phyloP scores from a whole-genome alignment of 202 grass and related monocot species.

The Elaeis oleifera region DNA sequence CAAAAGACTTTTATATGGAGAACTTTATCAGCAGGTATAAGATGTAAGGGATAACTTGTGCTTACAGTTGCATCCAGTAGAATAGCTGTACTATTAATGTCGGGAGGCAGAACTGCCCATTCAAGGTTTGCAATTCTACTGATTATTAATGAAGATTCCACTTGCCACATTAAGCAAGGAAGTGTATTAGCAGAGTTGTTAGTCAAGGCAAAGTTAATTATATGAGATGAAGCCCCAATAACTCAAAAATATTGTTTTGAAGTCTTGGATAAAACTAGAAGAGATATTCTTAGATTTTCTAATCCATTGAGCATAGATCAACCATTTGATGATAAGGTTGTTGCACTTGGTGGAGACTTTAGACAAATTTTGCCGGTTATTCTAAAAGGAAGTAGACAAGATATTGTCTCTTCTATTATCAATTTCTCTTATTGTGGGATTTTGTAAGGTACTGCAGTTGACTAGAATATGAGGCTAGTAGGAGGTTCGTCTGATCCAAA shows the following conservation, averaged over 20 bases:
- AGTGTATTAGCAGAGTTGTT: neutral
- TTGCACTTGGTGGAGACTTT: neutral
- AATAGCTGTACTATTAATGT: neutral
- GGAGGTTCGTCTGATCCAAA: too few species aligned
- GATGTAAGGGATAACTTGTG: neutral
- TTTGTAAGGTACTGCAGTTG: too few species aligned
- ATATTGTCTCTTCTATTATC: neutral
- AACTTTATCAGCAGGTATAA: accelerated
- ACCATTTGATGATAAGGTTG: neutral
- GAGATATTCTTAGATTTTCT: neutral
- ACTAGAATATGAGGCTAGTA: too few species aligned
- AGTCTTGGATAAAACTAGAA: too few species aligned
- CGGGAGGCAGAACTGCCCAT: neutral
- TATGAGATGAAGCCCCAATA: too few species aligned
- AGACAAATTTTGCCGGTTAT: neutral
- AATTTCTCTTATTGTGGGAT: too few species aligned
- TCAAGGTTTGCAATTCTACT: neutral
- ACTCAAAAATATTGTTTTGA: too few species aligned
- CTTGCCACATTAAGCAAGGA: neutral
- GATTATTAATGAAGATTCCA: neutral
- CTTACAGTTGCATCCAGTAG: neutral
- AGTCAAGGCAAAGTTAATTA: too few species aligned
- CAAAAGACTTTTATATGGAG: neutral
- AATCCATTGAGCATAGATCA: accelerated
- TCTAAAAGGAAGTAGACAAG: accelerated